These are phyloP conservation scores for Hypoxylon subgilvum DNA, from an alignment of 495 filamentous ascomycete genomes.

Conservation along the genomic window DNA sequence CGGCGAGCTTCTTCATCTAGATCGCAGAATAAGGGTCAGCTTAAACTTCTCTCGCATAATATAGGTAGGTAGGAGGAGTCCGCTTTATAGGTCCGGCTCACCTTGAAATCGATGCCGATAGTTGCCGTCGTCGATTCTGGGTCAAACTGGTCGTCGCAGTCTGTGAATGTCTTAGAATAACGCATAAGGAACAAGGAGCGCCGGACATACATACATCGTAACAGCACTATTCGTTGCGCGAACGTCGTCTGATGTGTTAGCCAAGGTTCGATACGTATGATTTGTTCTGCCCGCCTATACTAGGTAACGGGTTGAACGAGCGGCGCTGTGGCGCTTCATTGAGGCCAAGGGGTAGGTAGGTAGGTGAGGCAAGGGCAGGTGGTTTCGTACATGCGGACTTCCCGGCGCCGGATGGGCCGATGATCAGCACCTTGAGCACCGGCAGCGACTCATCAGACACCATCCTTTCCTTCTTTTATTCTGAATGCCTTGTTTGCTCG, in stretches of 20 bases:
- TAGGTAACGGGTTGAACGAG: too few relatives aligned
- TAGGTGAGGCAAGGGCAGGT: too few relatives aligned
- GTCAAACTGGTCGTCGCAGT: slow-evolving; percentile 68
- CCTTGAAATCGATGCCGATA: slow-evolving; percentile 68
- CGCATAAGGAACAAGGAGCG: neutral
- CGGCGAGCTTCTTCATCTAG: slow-evolving; percentile 54
- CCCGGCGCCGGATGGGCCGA: slow-evolving; percentile 60
- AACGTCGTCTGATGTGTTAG: slow-evolving; percentile 21
- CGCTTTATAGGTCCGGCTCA: slow-evolving; percentile 20
- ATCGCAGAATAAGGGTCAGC: neutral
- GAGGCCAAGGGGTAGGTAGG: too few relatives aligned
- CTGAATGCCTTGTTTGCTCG: neutral
- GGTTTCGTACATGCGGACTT: slow-evolving; percentile 56
- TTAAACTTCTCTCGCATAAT: neutral
- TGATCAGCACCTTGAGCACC: slow-evolving; percentile 59
- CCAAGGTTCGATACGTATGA: neutral
- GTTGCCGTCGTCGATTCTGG: slow-evolving; percentile 62
- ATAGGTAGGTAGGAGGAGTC: neutral
- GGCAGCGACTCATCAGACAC: slow-evolving; percentile 57
- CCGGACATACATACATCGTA: slow-evolving; percentile 48
- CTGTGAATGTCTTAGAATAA: slow-evolving; percentile 18
- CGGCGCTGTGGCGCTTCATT: too few relatives aligned
- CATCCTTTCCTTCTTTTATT: slow-evolving; percentile 34
- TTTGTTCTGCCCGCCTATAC: neutral
- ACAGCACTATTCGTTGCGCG: slow-evolving; percentile 26